Evolutionary conservation across 2,329 filamentous ascomycete species (phyloP).

Genomic region (Kalaharituber pfeilii): DNA sequence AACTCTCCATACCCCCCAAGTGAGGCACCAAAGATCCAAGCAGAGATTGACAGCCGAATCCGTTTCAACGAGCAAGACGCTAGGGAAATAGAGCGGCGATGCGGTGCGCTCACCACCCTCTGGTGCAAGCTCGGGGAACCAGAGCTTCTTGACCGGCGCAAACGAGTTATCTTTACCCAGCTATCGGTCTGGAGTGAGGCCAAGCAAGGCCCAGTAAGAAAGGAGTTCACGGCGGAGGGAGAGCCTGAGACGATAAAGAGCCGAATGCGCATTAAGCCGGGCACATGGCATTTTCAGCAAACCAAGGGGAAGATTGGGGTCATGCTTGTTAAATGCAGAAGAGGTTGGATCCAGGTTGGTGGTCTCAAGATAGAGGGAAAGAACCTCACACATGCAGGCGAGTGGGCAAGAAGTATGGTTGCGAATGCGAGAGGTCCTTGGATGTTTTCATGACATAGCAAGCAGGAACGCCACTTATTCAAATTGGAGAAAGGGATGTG

Average conservation of each 20-base stretch:
- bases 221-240: conserved; percentile 1
- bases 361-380: conserved; percentile 19
- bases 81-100: conserved; percentile 10
- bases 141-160: conserved; percentile 5
- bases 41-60: conserved; percentile 33
- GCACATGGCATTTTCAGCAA: conserved; percentile 13
- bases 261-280: too few relatives aligned
- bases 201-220: conserved; percentile 2
- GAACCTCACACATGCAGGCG: conserved; percentile 9
- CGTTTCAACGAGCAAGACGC: conserved; percentile 6
- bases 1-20: conserved; percentile 23
- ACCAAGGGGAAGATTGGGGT: conserved; percentile 4
- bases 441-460: too few relatives aligned
- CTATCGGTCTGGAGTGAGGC: conserved; percentile 4
- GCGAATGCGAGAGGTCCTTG: background rate
- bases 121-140: conserved; percentile 14
- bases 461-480: background rate
- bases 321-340: conserved; percentile 12
- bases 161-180: conserved; percentile 9
- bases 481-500: too few relatives aligned
- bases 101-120: conserved; percentile 11
- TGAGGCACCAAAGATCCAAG: conserved; percentile 57
- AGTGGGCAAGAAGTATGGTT: conserved; percentile 17
- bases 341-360: conserved; percentile 17
- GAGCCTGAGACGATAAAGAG: too few relatives aligned